Percentiles rank a stretch among this genome's conserved stretches.
phyloP scores from a whole-genome alignment of 352 stramenopile genomes.

The Pythium scleroteichum region DNA sequence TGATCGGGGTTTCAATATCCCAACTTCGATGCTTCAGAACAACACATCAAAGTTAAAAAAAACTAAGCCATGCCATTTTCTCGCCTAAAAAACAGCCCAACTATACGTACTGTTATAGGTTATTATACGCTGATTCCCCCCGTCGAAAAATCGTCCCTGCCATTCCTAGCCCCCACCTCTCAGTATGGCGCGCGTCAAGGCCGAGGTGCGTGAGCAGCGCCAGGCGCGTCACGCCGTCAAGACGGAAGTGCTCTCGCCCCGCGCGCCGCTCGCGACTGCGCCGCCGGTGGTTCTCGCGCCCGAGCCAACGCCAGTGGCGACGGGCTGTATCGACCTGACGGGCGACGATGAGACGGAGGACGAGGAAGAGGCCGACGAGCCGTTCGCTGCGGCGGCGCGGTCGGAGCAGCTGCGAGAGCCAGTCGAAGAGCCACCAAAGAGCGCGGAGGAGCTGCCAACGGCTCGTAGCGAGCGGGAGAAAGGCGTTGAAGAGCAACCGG shows the following conservation, averaged over 20 bases:
- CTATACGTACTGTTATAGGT: too few species aligned
- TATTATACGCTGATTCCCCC: too few species aligned
- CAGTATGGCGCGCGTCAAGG: conserved; percentile 21
- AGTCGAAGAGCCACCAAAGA: not conserved
- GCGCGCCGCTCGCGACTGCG: too few species aligned
- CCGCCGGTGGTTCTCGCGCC: not conserved
- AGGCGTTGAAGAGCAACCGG: not conserved
- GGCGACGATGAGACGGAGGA: conserved; percentile 52
- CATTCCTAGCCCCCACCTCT: too few species aligned
- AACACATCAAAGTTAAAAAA: too few species aligned
- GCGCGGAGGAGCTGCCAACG: not conserved
- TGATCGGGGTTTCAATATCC: too few species aligned
- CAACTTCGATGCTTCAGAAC: too few species aligned
- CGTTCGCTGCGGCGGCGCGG: conserved; percentile 4
- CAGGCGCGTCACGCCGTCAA: conserved; percentile 1
- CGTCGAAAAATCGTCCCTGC: too few species aligned
- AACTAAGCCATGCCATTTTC: too few species aligned
- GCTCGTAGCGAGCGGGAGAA: not conserved
- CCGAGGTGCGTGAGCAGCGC: conserved; percentile 10
- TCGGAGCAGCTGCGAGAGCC: too few species aligned
- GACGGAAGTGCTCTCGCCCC: not conserved
- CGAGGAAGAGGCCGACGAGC: conserved; percentile 43
- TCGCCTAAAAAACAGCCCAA: too few species aligned
- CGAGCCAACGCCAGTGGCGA: not conserved
- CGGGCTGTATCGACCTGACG: conserved; percentile 52